phyloP scores from a whole-genome alignment of 2,329 filamentous ascomycete species.

The Zasmidium angulare region DNA sequence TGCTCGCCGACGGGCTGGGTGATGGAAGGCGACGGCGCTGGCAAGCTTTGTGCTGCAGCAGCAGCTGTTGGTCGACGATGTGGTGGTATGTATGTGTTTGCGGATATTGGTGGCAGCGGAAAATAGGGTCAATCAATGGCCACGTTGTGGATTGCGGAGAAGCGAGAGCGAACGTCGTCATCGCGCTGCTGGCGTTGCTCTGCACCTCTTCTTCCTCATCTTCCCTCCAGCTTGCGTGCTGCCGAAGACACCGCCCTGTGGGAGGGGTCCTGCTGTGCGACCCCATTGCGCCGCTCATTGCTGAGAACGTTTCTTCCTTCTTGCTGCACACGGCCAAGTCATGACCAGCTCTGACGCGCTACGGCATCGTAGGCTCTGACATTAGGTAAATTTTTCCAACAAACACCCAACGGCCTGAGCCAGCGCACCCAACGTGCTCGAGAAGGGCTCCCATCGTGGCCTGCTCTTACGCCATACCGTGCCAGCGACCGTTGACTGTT shows the following conservation, averaged over 20 bases:
- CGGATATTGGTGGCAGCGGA: neutral
- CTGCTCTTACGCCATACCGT: neutral
- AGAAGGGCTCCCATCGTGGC: neutral
- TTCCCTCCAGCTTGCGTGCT: too few species aligned
- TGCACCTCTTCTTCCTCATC: too few species aligned
- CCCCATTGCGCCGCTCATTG: neutral
- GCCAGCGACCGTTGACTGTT: neutral
- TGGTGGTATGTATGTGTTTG: neutral
- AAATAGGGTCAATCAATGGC: too few species aligned
- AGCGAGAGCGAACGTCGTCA: too few species aligned
- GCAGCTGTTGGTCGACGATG: neutral
- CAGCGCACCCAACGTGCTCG: neutral
- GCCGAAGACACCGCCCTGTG: neutral
- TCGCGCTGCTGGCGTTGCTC: too few species aligned
- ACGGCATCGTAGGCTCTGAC: neutral
- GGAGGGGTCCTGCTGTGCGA: neutral
- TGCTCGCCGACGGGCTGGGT: neutral
- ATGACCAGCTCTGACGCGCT: conserved; percentile 1
- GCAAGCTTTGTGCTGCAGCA: neutral
- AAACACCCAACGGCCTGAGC: neutral
- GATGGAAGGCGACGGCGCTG: neutral
- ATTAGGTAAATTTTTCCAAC: neutral
- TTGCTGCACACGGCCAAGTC: neutral
- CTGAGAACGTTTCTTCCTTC: neutral
- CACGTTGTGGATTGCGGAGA: too few species aligned